Evolutionary conservation across 805 yeast genomes (phyloP), one percentile per base, ranked within the genome.

Genomic region (Nakazawaea siamensis): DNA sequence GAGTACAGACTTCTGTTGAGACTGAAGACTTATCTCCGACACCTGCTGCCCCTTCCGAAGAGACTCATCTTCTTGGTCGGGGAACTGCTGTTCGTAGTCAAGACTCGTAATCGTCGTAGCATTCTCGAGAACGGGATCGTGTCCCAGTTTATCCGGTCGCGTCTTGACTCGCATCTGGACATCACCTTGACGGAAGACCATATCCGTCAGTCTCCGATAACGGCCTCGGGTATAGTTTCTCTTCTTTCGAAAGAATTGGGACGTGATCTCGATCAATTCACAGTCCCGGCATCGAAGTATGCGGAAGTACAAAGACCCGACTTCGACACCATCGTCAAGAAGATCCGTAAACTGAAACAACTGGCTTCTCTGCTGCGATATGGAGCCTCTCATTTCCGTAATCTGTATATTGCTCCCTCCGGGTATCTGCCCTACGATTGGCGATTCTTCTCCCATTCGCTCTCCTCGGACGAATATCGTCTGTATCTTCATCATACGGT

Each of bases 391-490:
- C 56, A 60, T 41, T 61, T 58, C 43, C 45, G 55, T 37, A 48
- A 61, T 35, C 21, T n/a, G 5, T 12, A 26, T 11, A 40, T 57
- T n/a, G 45, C 50, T 18, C 44, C 49, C 18, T 39, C 47, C 20
- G 48, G 58, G 31, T 48, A 45, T 2, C 53, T 51, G 10, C 60
- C 54, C 33, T 77, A 76, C 46, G 86, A 79, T 52, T 76, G 83
- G 81, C 62, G 84, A 39, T 78, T 76, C 45, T 79, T 76, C 64
- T 65, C 64, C 42, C 51, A 57, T 30, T 54, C 61, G 23, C 51
- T 65, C 10, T 44, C 45, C 24, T 54, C 54, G 26, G 45, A 55
- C 27, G 58, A 56, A 26, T 64, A 64, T 40, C 53, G 59, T 41
- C 68, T 63, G 11, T 62, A 72, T 3, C 58, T 76, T 41, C 73